A percentile compares a stretch with the other conserved stretches of the same genome.
Conservation (phyloP, 164 flowering plant genomes). For the Magnolia kwangsiensis region DNA sequence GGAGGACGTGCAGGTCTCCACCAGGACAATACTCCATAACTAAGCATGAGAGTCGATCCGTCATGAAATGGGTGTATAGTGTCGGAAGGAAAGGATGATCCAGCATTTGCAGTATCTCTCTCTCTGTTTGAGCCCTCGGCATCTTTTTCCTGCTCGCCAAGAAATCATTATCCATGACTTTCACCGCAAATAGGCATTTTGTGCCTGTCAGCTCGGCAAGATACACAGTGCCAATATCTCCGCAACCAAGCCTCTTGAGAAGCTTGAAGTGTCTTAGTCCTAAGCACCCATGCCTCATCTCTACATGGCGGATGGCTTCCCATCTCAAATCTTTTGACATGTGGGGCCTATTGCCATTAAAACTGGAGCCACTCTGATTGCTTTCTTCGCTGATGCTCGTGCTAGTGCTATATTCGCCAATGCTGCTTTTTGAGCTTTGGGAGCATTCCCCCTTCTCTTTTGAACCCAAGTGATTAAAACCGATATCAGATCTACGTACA, state of each 20-base stretch:
- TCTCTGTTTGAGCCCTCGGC: constrained; percentile 72
- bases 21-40: constrained; percentile 94
- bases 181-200: constrained; percentile 71
- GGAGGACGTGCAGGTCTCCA: constrained; percentile 81
- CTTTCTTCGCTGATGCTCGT: constrained; percentile 79
- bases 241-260: constrained; percentile 74
- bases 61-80: constrained; percentile 60
- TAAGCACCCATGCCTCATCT: constrained; percentile 53
- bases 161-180: constrained; percentile 78
- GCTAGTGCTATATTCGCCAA: constrained; percentile 64
- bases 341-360: constrained; percentile 70
- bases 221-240: constrained; percentile 87
- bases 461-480: constrained; percentile 35
- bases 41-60: constrained; percentile 68
- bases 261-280: constrained; percentile 65
- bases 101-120: constrained; percentile 69
- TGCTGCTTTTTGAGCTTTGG: constrained; percentile 85
- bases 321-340: constrained; percentile 86
- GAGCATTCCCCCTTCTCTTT: constrained; percentile 67
- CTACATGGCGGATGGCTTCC: constrained; percentile 59
- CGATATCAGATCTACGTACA: constrained; percentile 18
- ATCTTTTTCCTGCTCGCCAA: constrained; percentile 58
- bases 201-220: constrained; percentile 70
- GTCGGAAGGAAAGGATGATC: constrained; percentile 96
- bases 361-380: constrained; percentile 51